Evolutionary conservation across 2,329 filamentous ascomycete species (phyloP).

Genomic region (Exophiala oligosperma): DNA sequence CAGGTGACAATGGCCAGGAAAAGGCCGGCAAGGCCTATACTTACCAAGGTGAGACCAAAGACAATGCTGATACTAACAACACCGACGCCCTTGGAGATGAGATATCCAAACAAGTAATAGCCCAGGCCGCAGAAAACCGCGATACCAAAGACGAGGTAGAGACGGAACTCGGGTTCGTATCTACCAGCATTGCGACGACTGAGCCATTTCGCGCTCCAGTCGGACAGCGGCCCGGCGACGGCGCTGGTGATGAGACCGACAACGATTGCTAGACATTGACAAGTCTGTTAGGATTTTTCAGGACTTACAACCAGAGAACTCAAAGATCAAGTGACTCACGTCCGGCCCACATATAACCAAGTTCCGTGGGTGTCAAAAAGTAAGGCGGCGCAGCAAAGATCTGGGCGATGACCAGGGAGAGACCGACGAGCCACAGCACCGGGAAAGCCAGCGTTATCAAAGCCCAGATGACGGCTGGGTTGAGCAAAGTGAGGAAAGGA

Average conservation of each 20-base stretch:
- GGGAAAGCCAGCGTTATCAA: not conserved
- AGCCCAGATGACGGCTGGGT: not conserved
- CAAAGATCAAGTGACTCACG: conserved; percentile 31
- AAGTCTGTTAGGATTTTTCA: too few species aligned
- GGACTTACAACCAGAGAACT: too few species aligned
- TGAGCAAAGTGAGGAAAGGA: not conserved
- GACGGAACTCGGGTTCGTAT: conserved; percentile 87
- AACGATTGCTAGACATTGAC: conserved; percentile 58
- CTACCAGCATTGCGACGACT: conserved; percentile 75
- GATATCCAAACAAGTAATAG: conserved; percentile 50
- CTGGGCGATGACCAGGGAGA: not conserved
- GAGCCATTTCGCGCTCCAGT: conserved; percentile 68
- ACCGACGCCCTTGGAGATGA: not conserved
- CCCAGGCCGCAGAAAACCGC: conserved; percentile 76
- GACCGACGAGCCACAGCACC: not conserved
- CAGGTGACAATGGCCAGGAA: conserved; percentile 36
- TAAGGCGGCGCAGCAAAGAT: conserved; percentile 57
- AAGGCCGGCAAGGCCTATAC: too few species aligned
- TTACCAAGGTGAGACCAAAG: conserved; percentile 47
- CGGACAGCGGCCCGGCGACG: conserved; percentile 70
- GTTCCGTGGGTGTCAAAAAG: conserved; percentile 75
- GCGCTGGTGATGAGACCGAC: conserved; percentile 76
- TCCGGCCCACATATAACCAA: conserved; percentile 82
- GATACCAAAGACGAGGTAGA: conserved; percentile 78
- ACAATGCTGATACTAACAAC: conserved; percentile 68